Conservation (phyloP, 371 early-diverging fungal species). For the Cokeromyces recurvatus region DNA sequence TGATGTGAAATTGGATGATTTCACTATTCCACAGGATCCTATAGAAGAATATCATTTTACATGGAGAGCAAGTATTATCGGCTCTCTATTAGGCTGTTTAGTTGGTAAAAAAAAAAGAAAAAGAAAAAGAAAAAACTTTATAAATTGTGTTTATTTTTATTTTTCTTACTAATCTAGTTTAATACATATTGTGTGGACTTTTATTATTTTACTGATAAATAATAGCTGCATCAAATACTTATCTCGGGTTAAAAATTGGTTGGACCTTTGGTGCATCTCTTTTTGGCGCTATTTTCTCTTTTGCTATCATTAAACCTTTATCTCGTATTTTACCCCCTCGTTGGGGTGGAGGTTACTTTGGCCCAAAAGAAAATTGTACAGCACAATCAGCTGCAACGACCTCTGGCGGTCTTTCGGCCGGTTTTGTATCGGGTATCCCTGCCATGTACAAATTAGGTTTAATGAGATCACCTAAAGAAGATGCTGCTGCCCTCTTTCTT, state of each 20-base stretch:
- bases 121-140: too few relatives aligned
- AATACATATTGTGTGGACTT: too few relatives aligned
- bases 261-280: constrained; percentile 72
- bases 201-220: not conserved
- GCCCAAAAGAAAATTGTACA: constrained; percentile 65
- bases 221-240: constrained; percentile 68
- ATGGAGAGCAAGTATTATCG: constrained; percentile 61
- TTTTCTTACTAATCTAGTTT: too few relatives aligned
- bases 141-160: too few relatives aligned
- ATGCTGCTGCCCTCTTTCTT: constrained; percentile 44
- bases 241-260: constrained; percentile 68
- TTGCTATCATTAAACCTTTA: constrained; percentile 61
- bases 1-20: too few relatives aligned
- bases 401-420: constrained; percentile 66
- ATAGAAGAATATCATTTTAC: constrained; percentile 41
- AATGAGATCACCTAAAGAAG: constrained; percentile 42
- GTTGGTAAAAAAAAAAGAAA: constrained; percentile 45
- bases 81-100: constrained; percentile 61
- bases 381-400: constrained; percentile 69
- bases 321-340: constrained; percentile 35
- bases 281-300: constrained; percentile 68
- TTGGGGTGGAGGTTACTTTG: constrained; percentile 62
- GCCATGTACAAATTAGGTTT: constrained; percentile 67
- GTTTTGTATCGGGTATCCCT: constrained; percentile 66
- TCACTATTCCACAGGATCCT: too few relatives aligned